Evolutionary conservation across 805 yeast species (phyloP).

Genomic region (Wickerhamomyces pijperi): DNA sequence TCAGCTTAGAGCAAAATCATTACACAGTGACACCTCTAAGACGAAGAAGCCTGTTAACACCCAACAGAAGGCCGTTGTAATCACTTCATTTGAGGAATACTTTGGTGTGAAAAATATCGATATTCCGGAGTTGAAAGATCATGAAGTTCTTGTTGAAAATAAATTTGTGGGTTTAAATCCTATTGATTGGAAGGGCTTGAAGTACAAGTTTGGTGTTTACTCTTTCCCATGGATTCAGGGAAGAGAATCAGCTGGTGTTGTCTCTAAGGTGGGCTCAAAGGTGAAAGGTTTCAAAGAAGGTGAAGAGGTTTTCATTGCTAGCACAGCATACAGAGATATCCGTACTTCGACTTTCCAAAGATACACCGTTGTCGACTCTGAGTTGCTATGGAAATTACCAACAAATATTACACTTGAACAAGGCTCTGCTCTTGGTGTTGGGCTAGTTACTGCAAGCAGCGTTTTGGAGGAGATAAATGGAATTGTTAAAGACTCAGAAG

Average conservation of each 20-base stretch:
- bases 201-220: slow-evolving; percentile 33
- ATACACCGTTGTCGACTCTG: slow-evolving; percentile 31
- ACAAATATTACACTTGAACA: slow-evolving; percentile 22
- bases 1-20: slow-evolving; percentile 5
- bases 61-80: slow-evolving; percentile 18
- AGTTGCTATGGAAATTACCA: slow-evolving; percentile 35
- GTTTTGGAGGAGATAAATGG: slow-evolving; percentile 20
- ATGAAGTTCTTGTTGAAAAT: slow-evolving; percentile 21
- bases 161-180: slow-evolving; percentile 33
- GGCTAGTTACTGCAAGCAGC: slow-evolving; percentile 32
- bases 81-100: slow-evolving; percentile 18
- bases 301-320: slow-evolving; percentile 30
- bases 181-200: slow-evolving; percentile 38
- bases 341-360: slow-evolving; percentile 38
- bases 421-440: slow-evolving; percentile 37
- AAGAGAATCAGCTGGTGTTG: slow-evolving; percentile 32
- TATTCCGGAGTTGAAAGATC: slow-evolving; percentile 15
- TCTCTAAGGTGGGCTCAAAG: slow-evolving; percentile 23
- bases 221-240: slow-evolving; percentile 42
- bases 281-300: slow-evolving; percentile 23
- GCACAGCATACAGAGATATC: slow-evolving; percentile 35
- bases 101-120: slow-evolving; percentile 12
- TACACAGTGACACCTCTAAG: slow-evolving; percentile 7
- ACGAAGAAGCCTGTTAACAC: too few relatives aligned
- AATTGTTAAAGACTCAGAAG: slow-evolving; percentile 9